Evolutionary conservation across 2,329 filamentous ascomycete species (phyloP).

Genomic region (Dothiorella sarmentorum): DNA sequence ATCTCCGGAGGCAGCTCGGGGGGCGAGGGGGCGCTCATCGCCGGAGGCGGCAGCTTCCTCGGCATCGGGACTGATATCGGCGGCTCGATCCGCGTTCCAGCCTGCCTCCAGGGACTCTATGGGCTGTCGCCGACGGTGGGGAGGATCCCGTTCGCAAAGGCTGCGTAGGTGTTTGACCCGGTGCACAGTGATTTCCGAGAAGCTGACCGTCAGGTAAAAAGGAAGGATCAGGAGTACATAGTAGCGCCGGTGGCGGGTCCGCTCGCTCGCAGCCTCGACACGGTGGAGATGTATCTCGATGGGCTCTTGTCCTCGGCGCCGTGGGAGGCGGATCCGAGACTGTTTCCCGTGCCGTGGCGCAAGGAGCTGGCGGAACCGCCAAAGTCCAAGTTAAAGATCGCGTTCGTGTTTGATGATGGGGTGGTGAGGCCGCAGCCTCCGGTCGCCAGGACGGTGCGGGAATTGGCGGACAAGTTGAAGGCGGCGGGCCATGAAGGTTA

Average conservation of each 20-base stretch:
- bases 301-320: constrained; percentile 58
- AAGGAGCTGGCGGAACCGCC: constrained; percentile 34
- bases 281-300: constrained; percentile 54
- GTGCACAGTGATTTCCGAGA: too few relatives aligned
- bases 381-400: constrained; percentile 36
- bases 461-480: constrained; percentile 34
- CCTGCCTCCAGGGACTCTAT: constrained; percentile 15
- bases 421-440: constrained; percentile 53
- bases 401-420: constrained; percentile 50
- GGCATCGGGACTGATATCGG: constrained; percentile 42
- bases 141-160: constrained; percentile 39
- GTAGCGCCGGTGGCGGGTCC: constrained; percentile 47
- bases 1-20: constrained; percentile 54
- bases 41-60: constrained; percentile 50
- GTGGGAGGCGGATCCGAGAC: constrained; percentile 64
- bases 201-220: too few relatives aligned
- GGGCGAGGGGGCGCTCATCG: constrained; percentile 55
- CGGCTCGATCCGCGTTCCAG: constrained; percentile 18
- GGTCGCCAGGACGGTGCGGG: constrained; percentile 45
- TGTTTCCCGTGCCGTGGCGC: constrained; percentile 63
- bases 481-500: neutral
- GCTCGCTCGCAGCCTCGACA: constrained; percentile 51
- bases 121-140: constrained; percentile 33
- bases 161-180: constrained; percentile 33
- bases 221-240: constrained; percentile 55